Conservation (phyloP, 208 protist genomes). For the Leishmania tarentolae region DNA sequence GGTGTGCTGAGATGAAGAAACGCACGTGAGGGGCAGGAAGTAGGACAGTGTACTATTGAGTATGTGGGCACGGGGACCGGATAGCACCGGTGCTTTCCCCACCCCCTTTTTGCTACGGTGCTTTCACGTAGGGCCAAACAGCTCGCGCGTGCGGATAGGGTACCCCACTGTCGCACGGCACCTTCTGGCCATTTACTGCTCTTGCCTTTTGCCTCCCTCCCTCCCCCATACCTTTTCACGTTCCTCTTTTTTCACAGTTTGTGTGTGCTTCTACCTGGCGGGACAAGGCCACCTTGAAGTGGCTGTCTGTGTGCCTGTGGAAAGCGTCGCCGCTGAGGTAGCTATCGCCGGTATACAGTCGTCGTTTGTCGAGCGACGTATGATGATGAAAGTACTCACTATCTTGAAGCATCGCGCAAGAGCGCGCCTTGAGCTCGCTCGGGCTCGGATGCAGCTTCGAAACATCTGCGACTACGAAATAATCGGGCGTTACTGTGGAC, state of each 20-base stretch:
- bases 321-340: not conserved
- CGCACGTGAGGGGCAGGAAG: not conserved
- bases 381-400: slow-evolving; percentile 41
- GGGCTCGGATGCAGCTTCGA: slow-evolving; percentile 64
- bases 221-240: not conserved
- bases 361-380: slow-evolving; percentile 18
- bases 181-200: not conserved
- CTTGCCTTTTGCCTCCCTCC: not conserved
- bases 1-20: too few relatives aligned
- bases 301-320: not conserved
- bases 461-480: slow-evolving; percentile 67
- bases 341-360: not conserved
- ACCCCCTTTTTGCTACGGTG: not conserved
- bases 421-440: slow-evolving; percentile 55
- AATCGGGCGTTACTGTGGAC: slow-evolving; percentile 77
- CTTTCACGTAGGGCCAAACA: not conserved
- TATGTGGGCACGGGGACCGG: not conserved
- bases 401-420: slow-evolving; percentile 30
- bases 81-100: not conserved
- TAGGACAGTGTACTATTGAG: not conserved
- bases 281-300: not conserved
- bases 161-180: not conserved
- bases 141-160: not conserved
- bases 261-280: not conserved
- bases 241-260: not conserved